A percentile compares a stretch with the other conserved stretches of the same genome.
phyloP scores from a whole-genome alignment of 129 eudicot genomes.

The Ambrosia artemisiifolia region DNA sequence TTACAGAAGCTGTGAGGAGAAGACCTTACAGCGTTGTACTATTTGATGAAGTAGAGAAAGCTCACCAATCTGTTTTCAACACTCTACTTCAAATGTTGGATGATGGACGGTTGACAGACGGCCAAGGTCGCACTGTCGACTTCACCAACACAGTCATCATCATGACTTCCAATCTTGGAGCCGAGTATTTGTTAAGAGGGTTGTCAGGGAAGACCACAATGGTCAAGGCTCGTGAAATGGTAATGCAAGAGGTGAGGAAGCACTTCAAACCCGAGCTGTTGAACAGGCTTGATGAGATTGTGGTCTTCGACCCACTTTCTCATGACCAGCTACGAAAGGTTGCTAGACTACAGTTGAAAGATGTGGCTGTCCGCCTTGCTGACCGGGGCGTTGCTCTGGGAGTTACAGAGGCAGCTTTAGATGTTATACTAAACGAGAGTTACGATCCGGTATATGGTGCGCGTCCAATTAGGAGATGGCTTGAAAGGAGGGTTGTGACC shows the following conservation, averaged over 20 bases:
- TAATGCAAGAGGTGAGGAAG: constrained; percentile 84
- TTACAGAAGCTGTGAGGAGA: constrained; percentile 89
- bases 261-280: constrained; percentile 87
- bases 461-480: constrained; percentile 93
- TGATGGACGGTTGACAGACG: constrained; percentile 92
- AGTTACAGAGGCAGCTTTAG: constrained; percentile 78
- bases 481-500: constrained; percentile 79
- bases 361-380: constrained; percentile 78
- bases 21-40: constrained; percentile 77
- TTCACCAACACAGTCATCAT: constrained; percentile 82
- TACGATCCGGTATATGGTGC: constrained; percentile 98
- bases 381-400: constrained; percentile 87
- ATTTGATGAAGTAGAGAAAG: constrained; percentile 90
- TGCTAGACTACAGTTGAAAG: constrained; percentile 76
- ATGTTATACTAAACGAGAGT: constrained; percentile 69
- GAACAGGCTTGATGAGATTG: constrained; percentile 85
- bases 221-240: constrained; percentile 69
- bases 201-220: constrained; percentile 66
- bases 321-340: constrained; percentile 77
- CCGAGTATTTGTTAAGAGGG: constrained; percentile 68
- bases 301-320: constrained; percentile 89
- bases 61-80: constrained; percentile 74
- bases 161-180: constrained; percentile 95
- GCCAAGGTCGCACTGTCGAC: constrained; percentile 93
- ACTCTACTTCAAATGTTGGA: constrained; percentile 87